Evolutionary conservation across 2,329 filamentous ascomycete species (phyloP), one percentile per base, ranked within the genome.

Genomic region (Penicillium sp.): DNA sequence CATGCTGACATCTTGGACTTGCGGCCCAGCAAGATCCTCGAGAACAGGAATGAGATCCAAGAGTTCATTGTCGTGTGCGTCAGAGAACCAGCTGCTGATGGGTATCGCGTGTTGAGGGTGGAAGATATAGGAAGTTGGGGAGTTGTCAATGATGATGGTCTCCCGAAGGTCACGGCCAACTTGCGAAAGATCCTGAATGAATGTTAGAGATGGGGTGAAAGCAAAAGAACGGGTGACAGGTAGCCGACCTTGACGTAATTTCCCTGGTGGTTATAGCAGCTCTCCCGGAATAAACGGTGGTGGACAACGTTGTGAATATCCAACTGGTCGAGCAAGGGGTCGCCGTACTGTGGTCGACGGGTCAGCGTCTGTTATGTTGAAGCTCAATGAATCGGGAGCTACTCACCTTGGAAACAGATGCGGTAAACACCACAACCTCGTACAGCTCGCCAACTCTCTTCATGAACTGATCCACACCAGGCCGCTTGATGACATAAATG

Each of bases 31-130:
- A 69, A 99, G 81, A 75, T 99, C 94, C 81, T 99, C 94, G 62
- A 99, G 90, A 65, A 99, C 94, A 48, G 94, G 94, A 72, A 99
- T 97, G 65, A 99, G 80, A 72, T 99, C 94, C 67, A 99, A 81
- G 57, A 99, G 82, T 81, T 99, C 94, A 76, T 99, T 99, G 78
- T 99, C 94, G 75, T 99, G 94, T 57, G 94, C 94, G 76, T 99
- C 94, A 62, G 92, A 96, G 78, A 99, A 99, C 94, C 94, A 99
- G 81, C 93, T 97, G 83, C 92, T 96, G 77, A 99, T 99, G 24
- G 94, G 94, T 45, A 99, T 93, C 56, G 94, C 94, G 73, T 99
- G 94, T 78, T 99, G 93, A 23, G 94, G 94, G 71, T 99, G 94
- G 82, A 99, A 99, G 67, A 99, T 97, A 79, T 99, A 99, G 12